These are phyloP conservation scores for Brettanomyces sp. DNA, from an alignment of 805 yeast species.

Conservation along the genomic window DNA sequence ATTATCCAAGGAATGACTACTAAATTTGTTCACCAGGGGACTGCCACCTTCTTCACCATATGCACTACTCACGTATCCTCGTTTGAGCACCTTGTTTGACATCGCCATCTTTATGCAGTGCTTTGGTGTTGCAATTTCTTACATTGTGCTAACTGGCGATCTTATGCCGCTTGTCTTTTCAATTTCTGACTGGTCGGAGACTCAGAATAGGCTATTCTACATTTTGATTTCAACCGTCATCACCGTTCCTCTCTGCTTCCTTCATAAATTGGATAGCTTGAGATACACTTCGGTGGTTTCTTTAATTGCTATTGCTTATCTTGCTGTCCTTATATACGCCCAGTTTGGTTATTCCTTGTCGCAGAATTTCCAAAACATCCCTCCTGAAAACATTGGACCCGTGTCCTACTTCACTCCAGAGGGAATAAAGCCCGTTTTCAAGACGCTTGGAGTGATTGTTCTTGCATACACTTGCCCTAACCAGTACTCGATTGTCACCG, in stretches of 20 bases:
- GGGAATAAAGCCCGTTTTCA: slow-evolving; percentile 35
- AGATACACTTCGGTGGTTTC: slow-evolving; percentile 67
- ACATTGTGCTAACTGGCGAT: slow-evolving; percentile 69
- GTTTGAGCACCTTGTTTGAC: slow-evolving; percentile 62
- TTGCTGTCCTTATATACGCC: slow-evolving; percentile 44
- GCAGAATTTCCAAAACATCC: slow-evolving; percentile 30
- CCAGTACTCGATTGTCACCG: slow-evolving; percentile 68
- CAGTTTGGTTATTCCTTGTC: slow-evolving; percentile 30
- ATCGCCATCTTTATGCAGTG: slow-evolving; percentile 68
- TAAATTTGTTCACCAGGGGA: slow-evolving; percentile 43
- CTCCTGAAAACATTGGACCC: slow-evolving; percentile 32
- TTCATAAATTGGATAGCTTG: slow-evolving; percentile 57
- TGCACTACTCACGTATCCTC: slow-evolving; percentile 67
- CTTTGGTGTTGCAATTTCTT: slow-evolving; percentile 68
- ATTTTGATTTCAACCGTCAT: slow-evolving; percentile 42
- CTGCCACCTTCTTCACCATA: slow-evolving; percentile 63
- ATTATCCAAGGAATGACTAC: slow-evolving; percentile 54
- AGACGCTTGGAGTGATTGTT: slow-evolving; percentile 65
- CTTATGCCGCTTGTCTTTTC: slow-evolving; percentile 49
- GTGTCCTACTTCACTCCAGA: slow-evolving; percentile 34
- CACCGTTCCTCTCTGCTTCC: slow-evolving; percentile 54
- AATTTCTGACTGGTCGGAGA: slow-evolving; percentile 26
- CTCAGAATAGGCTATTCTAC: slow-evolving; percentile 37
- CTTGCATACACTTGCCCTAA: slow-evolving; percentile 82
- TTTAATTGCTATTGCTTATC: slow-evolving; percentile 53